Evolutionary conservation across 1,284 basidiomycete genomes (phyloP).

Genomic region (Meira miltonrushii): DNA sequence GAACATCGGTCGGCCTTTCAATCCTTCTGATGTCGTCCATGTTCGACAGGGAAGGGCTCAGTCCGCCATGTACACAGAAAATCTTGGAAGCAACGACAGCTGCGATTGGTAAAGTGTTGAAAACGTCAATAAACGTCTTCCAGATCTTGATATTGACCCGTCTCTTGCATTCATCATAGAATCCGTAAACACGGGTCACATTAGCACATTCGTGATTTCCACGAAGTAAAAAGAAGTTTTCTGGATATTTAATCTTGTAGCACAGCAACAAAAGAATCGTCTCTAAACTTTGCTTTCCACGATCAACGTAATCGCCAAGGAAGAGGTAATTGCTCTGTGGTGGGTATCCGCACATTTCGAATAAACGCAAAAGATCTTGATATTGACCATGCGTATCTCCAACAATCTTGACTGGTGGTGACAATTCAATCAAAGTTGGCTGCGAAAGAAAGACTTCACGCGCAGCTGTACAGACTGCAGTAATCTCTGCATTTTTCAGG

Average conservation of each 20-base stretch:
- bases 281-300: slow-evolving; percentile 88
- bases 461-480: slow-evolving; percentile 89
- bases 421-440: slow-evolving; percentile 94
- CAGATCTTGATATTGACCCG: slow-evolving; percentile 96
- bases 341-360: slow-evolving; percentile 91
- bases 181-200: slow-evolving; percentile 92
- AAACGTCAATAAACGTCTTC: slow-evolving; percentile 99
- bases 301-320: slow-evolving; percentile 90
- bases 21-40: slow-evolving; percentile 99
- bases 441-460: slow-evolving; percentile 94
- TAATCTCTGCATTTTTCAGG: slow-evolving; percentile 94
- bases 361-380: slow-evolving; percentile 85
- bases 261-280: slow-evolving; percentile 80
- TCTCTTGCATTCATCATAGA: slow-evolving; percentile 96
- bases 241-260: slow-evolving; percentile 98
- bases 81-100: slow-evolving; percentile 99
- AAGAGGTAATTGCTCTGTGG: slow-evolving; percentile 96
- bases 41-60: slow-evolving; percentile 91
- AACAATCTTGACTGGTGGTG: slow-evolving; percentile 90
- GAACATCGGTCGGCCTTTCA: slow-evolving; percentile 95
- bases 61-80: slow-evolving; percentile 97
- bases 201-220: slow-evolving; percentile 94
- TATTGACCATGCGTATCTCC: slow-evolving; percentile 94
- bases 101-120: slow-evolving; percentile 97
- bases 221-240: slow-evolving; percentile 96